Base-by-base conservation (phyloP, 371 early-diverging fungal genomes). In the Circinella umbellata region DNA sequence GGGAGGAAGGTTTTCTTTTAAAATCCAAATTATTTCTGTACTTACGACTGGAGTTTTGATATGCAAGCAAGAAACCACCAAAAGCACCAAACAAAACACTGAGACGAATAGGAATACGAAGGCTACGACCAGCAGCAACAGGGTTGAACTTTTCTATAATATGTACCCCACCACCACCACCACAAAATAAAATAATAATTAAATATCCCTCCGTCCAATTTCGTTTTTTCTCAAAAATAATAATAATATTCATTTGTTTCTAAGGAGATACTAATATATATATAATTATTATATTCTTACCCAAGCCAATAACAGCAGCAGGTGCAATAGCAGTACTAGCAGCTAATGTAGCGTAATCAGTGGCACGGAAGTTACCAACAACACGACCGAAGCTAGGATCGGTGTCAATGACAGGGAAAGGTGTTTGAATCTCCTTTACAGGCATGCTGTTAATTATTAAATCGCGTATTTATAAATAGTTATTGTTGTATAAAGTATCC, bases 351-450 rank as follows among this genome's bases (percentile, higher is more conserved):
- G 81, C 89, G 69, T 91, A 92, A 83, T 98, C 98, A 18, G 88
- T 80, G 60, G 90, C 76, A 67, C 98, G 90, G 80, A 97, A 92
- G 86, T 96, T 97, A 64, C 94, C 86, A 64, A 96, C 88, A 5
- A 98, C 95, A 68, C 95, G 90, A 74, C 74, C 76, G 73, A 97
- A 91, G 73, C 94, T 93, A 53, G 92, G 92, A 75, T 92, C 92
- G 66, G 85, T 83, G 80, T 92, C 92, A 76, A 92, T 92, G 68
- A 88, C 84, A 49, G 87, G 88, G 76, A 84, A 88, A 53, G 84
- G 83, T 36, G 85, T 82, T 71, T 84, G 77, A 73, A 86, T 73
- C 70, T 84, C 74, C 73, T 82, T 78, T 37, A 80, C 76, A 48
- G 85, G 82, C 85, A 85, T 85, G 63, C 71, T 71, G 42, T n/a